Percentiles rank a stretch among this genome's conserved stretches.
Conservation (phyloP, 495 filamentous ascomycete species). For the Glonium stellatum region DNA sequence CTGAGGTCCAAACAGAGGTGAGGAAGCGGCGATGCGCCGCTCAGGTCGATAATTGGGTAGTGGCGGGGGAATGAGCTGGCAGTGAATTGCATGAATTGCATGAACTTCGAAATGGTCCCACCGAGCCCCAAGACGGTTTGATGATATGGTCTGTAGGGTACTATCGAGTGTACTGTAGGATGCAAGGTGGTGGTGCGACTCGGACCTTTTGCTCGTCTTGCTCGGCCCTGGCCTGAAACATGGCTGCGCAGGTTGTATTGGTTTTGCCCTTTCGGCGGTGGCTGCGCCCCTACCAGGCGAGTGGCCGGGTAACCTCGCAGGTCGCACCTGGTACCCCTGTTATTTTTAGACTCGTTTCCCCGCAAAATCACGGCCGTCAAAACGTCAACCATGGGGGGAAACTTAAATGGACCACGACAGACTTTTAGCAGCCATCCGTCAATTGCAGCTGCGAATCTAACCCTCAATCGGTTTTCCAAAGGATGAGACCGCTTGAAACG, state of each 20-base stretch:
- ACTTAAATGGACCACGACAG: too few relatives aligned
- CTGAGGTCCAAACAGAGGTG: background rate
- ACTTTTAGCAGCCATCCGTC: too few relatives aligned
- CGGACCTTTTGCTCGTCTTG: background rate
- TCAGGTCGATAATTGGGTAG: background rate
- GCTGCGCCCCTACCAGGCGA: background rate
- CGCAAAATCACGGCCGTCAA: too few relatives aligned
- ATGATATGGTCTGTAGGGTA: background rate
- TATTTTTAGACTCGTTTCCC: too few relatives aligned
- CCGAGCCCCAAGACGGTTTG: background rate
- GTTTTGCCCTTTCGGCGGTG: background rate
- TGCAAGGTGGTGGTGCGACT: background rate
- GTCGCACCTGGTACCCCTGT: too few relatives aligned
- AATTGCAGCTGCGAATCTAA: too few relatives aligned
- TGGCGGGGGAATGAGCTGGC: background rate
- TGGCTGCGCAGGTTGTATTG: background rate
- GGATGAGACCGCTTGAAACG: too few relatives aligned
- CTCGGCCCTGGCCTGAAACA: background rate
- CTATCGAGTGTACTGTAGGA: background rate
- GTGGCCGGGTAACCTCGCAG: background rate
- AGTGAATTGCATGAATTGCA: background rate
- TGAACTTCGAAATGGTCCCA: background rate
- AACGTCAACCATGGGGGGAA: too few relatives aligned
- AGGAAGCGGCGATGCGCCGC: conserved; percentile 1
- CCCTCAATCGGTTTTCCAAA: too few relatives aligned